Base-by-base conservation (phyloP, 1,139 yeast genomes). In the Diutina sp. region DNA sequence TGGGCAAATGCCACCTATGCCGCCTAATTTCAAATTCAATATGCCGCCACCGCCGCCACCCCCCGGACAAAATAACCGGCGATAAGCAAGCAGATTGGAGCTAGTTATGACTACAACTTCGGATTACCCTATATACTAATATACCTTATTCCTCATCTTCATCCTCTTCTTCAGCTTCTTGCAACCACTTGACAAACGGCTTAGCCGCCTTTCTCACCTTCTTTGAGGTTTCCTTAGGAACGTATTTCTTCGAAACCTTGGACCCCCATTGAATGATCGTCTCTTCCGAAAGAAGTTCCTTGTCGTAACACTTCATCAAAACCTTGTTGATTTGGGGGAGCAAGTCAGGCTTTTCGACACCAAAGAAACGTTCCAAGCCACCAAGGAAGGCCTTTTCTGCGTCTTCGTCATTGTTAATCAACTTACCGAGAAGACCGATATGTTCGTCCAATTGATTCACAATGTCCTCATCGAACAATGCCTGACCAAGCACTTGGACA, bases 161-260 rank as follows among this genome's bases (percentile, higher is more conserved):
- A 65, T 73, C 69, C 65, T 75, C 80, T 65, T 75, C 80, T 62
- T 90, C 98, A 59, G 99, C 98, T 71, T 87, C 93, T 68, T 90
- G 85, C 63, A 93, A 82, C 99, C 99, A 93, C 65, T 87, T 84
- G 62, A 93, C 76, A 73, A 93, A 93, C 50, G 98, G 96, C 74
- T 90, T 90, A 60, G 97, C 97, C 55, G 97, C 95, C 72, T 85
- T 89, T 73, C 97, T 88, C 57, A 93, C 96, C 79, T 90, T 91
- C 76, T 91, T 91, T 56, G 95, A 87, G 54, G 84, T 79, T 56
- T 90, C 96, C 76, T 91, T 93, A 61, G 96, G 89, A 59, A 91
- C 97, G 66, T 87, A 93, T 73, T 90, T 91, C 77, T 90, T 90
- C 56, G 96, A 87, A 55, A 90, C 90, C 72, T 90, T 90, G 58